These are phyloP conservation scores for Grammothele lineata DNA, from an alignment of 768 basidiomycete genomes.

Conservation along the genomic window DNA sequence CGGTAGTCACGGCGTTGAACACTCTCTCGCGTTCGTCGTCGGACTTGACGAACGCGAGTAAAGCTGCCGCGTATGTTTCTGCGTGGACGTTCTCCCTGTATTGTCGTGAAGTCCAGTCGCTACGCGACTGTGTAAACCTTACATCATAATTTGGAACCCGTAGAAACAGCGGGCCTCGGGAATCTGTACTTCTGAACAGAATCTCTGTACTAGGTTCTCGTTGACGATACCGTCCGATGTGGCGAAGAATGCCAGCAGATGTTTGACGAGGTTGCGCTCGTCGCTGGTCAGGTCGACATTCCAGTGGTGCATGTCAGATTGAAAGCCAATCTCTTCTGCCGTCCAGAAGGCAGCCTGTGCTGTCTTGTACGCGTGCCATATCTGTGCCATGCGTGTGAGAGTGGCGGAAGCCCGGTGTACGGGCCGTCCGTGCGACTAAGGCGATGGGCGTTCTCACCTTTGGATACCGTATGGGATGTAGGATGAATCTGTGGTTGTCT, in stretches of 20 bases:
- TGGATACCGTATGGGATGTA: no score
- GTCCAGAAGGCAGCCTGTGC: conserved; percentile 48
- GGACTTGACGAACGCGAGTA: conserved; percentile 51
- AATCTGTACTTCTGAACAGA: conserved; percentile 44
- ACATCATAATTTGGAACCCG: conserved; percentile 55
- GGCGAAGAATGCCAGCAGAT: conserved; percentile 52
- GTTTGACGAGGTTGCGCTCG: conserved; percentile 47
- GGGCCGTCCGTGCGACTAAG: no score
- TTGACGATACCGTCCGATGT: conserved; percentile 50
- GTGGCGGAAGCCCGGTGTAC: no score
- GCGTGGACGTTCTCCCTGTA: conserved; percentile 46
- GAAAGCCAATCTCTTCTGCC: conserved; percentile 38
- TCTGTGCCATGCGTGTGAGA: no score
- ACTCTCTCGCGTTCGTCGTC: conserved; percentile 33
- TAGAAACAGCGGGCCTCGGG: conserved; percentile 52
- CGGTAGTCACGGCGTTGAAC: no score
- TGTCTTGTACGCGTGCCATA: conserved; percentile 51
- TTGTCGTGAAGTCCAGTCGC: no score
- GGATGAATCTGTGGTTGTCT: no score
- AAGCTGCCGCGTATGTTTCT: conserved; percentile 51
- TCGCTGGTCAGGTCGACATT: conserved; percentile 47
- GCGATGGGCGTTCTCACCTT: no score
- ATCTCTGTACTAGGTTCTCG: conserved; percentile 50
- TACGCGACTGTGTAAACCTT: background rate
- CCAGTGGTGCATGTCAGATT: conserved; percentile 33